Percentiles rank a stretch among this genome's conserved stretches.
Evolutionary conservation across 1,284 basidiomycete genomes (phyloP).

Genomic region (Microstroma glucosiphilum): DNA sequence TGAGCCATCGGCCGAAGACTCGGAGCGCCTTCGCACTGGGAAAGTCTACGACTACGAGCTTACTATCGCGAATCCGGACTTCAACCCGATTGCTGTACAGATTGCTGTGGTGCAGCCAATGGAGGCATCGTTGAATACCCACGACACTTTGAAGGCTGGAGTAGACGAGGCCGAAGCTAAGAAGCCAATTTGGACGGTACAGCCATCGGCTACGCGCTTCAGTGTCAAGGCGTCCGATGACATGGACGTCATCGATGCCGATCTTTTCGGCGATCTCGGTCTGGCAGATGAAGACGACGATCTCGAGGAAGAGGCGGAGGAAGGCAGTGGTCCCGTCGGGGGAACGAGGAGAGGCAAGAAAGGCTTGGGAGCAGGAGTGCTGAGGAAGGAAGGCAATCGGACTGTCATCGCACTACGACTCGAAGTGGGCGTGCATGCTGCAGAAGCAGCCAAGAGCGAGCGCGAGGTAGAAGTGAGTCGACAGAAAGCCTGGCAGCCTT

Average conservation of each 20-base stretch:
- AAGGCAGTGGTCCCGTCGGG: constrained; percentile 62
- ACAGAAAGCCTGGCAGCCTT: background rate
- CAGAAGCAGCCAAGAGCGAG: background rate
- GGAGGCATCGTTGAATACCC: background rate
- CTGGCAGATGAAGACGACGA: constrained; percentile 53
- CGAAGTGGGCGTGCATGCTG: constrained; percentile 54
- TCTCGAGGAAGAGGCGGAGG: constrained; percentile 61
- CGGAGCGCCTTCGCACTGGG: constrained; percentile 61
- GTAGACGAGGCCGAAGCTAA: background rate
- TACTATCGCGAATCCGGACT: constrained; percentile 82
- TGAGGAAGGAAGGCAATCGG: constrained; percentile 77
- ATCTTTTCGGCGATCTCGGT: background rate
- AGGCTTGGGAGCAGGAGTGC: constrained; percentile 61
- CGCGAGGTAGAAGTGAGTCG: constrained; percentile 2
- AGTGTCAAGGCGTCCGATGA: constrained; percentile 1
- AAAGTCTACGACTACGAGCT: constrained; percentile 79
- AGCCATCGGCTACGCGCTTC: constrained; percentile 2
- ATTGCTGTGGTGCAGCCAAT: constrained; percentile 58
- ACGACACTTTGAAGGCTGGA: background rate
- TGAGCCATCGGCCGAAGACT: constrained; percentile 24
- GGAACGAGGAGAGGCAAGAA: constrained; percentile 33
- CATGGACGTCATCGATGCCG: constrained; percentile 3
- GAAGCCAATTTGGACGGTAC: constrained; percentile 6
- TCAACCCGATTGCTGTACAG: constrained; percentile 83
- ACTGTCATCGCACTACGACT: constrained; percentile 78